Evolutionary conservation across 2,329 filamentous ascomycete genomes (phyloP).

Genomic region (Cercospora sp.): DNA sequence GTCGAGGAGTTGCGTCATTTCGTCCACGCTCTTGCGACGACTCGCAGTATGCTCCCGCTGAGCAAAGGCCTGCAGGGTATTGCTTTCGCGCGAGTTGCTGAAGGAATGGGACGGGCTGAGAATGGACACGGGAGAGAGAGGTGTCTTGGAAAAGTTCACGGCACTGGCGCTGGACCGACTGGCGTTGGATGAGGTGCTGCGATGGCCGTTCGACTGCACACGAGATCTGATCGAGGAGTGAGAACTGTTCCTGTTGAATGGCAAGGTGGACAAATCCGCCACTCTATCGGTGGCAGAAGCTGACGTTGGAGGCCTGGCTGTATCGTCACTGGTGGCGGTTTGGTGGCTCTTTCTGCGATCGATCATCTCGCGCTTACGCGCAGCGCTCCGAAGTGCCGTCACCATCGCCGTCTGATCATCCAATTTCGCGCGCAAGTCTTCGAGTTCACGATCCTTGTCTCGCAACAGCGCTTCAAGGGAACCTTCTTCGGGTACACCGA

Average conservation of each 20-base stretch:
- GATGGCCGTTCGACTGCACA: slow-evolving; percentile 22
- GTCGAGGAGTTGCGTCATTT: slow-evolving; percentile 90
- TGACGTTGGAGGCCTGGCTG: slow-evolving; percentile 22
- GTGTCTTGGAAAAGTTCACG: slow-evolving; percentile 34
- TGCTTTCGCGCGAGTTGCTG: slow-evolving; percentile 24
- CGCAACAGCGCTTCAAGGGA: slow-evolving; percentile 70
- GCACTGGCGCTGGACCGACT: slow-evolving; percentile 31
- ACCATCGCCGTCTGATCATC: slow-evolving; percentile 97
- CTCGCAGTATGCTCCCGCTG: slow-evolving; percentile 11
- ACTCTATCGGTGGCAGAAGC: slow-evolving; percentile 23
- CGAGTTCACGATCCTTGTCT: slow-evolving; percentile 91
- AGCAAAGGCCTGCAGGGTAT: slow-evolving; percentile 10
- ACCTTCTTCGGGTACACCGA: slow-evolving; percentile 61
- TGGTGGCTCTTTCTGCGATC: slow-evolving; percentile 30
- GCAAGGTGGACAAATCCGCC: slow-evolving; percentile 24
- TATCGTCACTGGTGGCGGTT: slow-evolving; percentile 27
- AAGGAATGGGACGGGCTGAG: slow-evolving; percentile 27
- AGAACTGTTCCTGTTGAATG: slow-evolving; percentile 26
- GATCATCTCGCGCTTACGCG: slow-evolving; percentile 74
- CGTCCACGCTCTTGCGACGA: slow-evolving; percentile 69
- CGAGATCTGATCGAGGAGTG: slow-evolving; percentile 28
- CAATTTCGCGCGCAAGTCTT: slow-evolving; percentile 80
- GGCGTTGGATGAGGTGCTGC: slow-evolving; percentile 32
- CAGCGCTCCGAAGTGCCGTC: slow-evolving; percentile 77
- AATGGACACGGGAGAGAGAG: slow-evolving; percentile 36